Base-by-base conservation (phyloP, 352 stramenopile genomes). In the Blastocystis sp. region DNA sequence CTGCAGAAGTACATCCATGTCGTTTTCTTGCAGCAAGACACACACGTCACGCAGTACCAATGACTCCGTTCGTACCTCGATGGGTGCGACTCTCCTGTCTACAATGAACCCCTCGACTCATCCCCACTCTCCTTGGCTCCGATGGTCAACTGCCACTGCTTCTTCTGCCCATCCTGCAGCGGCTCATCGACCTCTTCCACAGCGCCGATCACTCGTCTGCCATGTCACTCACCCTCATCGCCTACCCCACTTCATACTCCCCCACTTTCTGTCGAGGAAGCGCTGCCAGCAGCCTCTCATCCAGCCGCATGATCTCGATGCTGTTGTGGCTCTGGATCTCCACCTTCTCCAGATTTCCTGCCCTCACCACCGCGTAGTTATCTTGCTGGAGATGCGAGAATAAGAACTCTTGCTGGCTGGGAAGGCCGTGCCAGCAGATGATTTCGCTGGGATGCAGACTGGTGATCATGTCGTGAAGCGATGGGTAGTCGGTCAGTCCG, bases 281-380 rank as follows among this genome's bases (percentile, higher is more conserved):
- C 26, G 6, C 3, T 24, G n/a, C n/a, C 70, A 65, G 11, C 26
- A 79, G 26, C 26, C 11, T 16, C 13, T 81, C 70, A 37, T 81
- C 70, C 20, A 81, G 70, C 30, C 47, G 47, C 70, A 81, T 81
- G 4, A n/a, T 37, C 43, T 39, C 56, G n/a, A 81, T 47, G 24
- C 41, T 81, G 54, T 65, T 41, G 16, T 81, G 37, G 34, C 70
- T 81, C 47, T 34, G n/a, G 47, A 81, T 81, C 26, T 81, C 70
- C 9, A 56, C 47, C 6, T 20, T 54, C 20, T 54, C 41, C 11
- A 45, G 47, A n/a, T 81, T 47, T 4, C 20, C 47, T 2, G 70
- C 70, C 2, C 13, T 16, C 6, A n/a, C 3, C 43, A 81, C 70
- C 4, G 24, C 43, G 34, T 81, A 81, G 37, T 41, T 41, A 9